Evolutionary conservation across 1,284 basidiomycete genomes (phyloP), one percentile per base, ranked within the genome.

Genomic region (Pseudozyma hubeiensis): DNA sequence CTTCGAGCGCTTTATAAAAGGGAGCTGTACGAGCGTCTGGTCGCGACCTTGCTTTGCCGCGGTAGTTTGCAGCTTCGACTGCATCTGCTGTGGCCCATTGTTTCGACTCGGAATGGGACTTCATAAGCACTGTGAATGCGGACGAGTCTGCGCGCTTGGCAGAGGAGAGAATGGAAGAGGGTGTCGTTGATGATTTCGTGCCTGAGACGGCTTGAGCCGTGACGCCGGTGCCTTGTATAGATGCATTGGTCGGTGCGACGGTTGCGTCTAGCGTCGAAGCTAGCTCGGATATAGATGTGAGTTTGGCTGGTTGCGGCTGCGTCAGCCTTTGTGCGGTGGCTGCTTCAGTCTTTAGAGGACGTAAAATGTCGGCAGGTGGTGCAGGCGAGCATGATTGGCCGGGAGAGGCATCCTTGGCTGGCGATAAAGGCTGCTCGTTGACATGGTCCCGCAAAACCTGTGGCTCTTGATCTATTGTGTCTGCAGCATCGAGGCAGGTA

Each of bases 1-100:
- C 96, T 73, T 93, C 92, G 71, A 99, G 86, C n/a, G 88, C 85
- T 84, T 87, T 84, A 72, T 82, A 84, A 51, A 83, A 83, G 14
- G 81, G 82, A 9, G 75, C 59, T 7, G 65, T 64, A 41, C 68
- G 61, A 3, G 69, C 61, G 45, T 72, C 58, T 19, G 68, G 63
- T 19, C 59, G 53, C 0, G 31, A 34, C 17, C 67, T 59, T 29
- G 74, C 75, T 30, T 50, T 64, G 52, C 71, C 71, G 34, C 63
- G 63, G 17, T 76, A 73, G 47, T 79, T 79, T 34, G 59, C 55
- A 31, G 72, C 68, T 39, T 79, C 78, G 51, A 78, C 68, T 43
- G 66, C 68, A 51, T 79, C 78, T 53, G 78, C 77, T 11, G 71
- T 62, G 0, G 75, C 76, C 78, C 78, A 80, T 45, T 79, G 71